These are phyloP conservation scores for Trichopus zeylanicus DNA, from an alignment of 116 monocot species.

Conservation along the genomic window DNA sequence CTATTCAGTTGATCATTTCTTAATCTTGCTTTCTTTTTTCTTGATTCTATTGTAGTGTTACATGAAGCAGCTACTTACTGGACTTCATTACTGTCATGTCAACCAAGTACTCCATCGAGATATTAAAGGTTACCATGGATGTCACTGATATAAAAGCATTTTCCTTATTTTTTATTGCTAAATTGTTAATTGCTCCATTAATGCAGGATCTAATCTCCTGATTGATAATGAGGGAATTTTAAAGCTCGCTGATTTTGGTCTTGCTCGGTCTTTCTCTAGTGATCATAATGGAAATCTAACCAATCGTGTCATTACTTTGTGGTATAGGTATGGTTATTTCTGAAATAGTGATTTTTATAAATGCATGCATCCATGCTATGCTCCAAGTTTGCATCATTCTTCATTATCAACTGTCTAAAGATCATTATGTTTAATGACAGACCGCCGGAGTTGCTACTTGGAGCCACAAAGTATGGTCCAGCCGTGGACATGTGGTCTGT, in stretches of 20 bases:
- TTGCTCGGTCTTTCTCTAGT: conserved; percentile 83
- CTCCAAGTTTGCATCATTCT: too few relatives aligned
- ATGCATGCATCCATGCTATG: too few relatives aligned
- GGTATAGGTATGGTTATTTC: conserved; percentile 65
- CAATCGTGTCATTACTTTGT: conserved; percentile 94
- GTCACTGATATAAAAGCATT: too few relatives aligned
- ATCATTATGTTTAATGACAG: conserved; percentile 23
- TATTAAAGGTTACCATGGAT: conserved; percentile 62
- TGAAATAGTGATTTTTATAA: neutral
- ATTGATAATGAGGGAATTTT: conserved; percentile 94
- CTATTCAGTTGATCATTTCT: neutral
- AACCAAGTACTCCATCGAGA: conserved; percentile 98
- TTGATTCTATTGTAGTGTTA: conserved; percentile 49
- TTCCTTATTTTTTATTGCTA: too few relatives aligned
- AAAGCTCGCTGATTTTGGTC: conserved; percentile 98
- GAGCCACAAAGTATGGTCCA: conserved; percentile 87
- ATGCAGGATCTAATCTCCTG: conserved; percentile 82
- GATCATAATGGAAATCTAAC: conserved; percentile 84
- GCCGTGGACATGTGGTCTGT: conserved; percentile 99
- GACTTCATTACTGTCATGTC: conserved; percentile 94
- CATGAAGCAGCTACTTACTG: conserved; percentile 94
- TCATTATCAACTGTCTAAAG: too few relatives aligned
- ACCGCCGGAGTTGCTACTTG: conserved; percentile 88
- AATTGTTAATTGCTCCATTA: conserved; percentile 2
- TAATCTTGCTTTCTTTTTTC: neutral